A percentile compares a stretch with the other conserved stretches of the same genome.
phyloP scores from a whole-genome alignment of 2,329 filamentous ascomycete genomes.

The Sporothrix inflata region DNA sequence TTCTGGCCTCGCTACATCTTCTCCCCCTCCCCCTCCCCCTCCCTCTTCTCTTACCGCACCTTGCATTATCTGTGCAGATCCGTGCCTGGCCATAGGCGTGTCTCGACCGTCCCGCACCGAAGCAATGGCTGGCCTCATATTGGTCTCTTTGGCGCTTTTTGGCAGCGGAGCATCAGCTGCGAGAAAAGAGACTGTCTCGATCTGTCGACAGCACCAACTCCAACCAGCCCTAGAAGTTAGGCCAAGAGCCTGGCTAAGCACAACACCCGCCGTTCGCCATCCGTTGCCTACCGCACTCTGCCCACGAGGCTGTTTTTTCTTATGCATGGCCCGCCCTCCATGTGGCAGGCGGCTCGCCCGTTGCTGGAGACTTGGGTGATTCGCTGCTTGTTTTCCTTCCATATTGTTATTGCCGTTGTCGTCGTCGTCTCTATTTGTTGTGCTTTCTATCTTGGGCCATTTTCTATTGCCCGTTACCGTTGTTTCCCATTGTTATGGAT shows the following conservation, averaged over 20 bases:
- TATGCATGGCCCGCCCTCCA: constrained; percentile 22
- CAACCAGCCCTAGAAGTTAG: background rate
- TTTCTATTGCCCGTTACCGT: background rate
- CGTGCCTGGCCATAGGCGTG: background rate
- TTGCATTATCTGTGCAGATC: constrained; percentile 19
- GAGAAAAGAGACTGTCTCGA: background rate
- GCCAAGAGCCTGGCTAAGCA: background rate
- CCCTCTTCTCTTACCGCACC: background rate
- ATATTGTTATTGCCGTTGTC: background rate
- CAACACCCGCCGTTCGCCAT: background rate
- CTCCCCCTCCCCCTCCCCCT: background rate
- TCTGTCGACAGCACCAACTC: background rate
- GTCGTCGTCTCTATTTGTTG: background rate
- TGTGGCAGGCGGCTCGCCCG: constrained; percentile 26
- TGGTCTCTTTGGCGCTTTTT: background rate
- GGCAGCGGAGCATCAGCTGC: background rate
- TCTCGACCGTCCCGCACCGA: background rate
- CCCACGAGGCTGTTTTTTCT: constrained; percentile 6
- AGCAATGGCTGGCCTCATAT: background rate
- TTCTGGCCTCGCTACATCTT: background rate
- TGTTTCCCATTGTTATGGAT: background rate
- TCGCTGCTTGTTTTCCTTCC: background rate
- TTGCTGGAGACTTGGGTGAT: background rate
- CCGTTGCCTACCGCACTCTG: background rate
- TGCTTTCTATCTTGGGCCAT: background rate